These are phyloP conservation scores for Gentiana straminea DNA, from an alignment of 257 asterid species.

Conservation along the genomic window DNA sequence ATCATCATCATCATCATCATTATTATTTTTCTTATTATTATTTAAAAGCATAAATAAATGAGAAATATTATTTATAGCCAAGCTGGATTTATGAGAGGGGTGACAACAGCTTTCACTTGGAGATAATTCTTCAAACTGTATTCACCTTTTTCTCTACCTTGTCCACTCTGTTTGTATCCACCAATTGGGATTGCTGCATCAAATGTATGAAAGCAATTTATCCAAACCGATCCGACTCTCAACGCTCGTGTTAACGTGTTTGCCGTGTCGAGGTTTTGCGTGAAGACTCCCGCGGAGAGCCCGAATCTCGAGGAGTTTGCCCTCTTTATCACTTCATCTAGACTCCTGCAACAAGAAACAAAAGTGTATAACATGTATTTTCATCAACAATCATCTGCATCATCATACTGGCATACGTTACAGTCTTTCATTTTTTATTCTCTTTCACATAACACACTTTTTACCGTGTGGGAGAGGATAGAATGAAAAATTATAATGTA, in stretches of 20 bases:
- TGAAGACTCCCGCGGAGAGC: constrained; percentile 88
- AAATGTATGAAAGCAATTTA: constrained; percentile 68
- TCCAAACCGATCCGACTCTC: constrained; percentile 80
- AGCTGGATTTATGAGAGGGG: constrained; percentile 71
- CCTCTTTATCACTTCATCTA: constrained; percentile 58
- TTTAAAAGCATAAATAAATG: not conserved
- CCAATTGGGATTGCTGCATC: constrained; percentile 95
- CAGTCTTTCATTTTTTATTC: too few species aligned
- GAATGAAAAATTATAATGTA: too few species aligned
- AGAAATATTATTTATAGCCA: constrained; percentile 50
- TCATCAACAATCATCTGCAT: too few species aligned
- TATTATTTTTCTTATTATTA: constrained; percentile 2
- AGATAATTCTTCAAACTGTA: constrained; percentile 82
- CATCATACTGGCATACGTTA: too few species aligned
- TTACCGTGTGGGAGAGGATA: too few species aligned
- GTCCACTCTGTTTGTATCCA: constrained; percentile 95
- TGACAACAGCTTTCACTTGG: constrained; percentile 93
- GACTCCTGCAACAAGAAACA: constrained; percentile 34
- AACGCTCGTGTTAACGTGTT: constrained; percentile 73
- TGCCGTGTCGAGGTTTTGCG: constrained; percentile 76
- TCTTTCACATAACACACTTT: too few species aligned
- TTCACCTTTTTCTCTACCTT: constrained; percentile 88
- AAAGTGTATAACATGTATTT: not conserved
- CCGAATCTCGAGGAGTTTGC: constrained; percentile 62
- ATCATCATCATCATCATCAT: constrained; percentile 15